Evolutionary conservation across 495 filamentous ascomycete genomes (phyloP).

Genomic region (Aspergillus biplanus): DNA sequence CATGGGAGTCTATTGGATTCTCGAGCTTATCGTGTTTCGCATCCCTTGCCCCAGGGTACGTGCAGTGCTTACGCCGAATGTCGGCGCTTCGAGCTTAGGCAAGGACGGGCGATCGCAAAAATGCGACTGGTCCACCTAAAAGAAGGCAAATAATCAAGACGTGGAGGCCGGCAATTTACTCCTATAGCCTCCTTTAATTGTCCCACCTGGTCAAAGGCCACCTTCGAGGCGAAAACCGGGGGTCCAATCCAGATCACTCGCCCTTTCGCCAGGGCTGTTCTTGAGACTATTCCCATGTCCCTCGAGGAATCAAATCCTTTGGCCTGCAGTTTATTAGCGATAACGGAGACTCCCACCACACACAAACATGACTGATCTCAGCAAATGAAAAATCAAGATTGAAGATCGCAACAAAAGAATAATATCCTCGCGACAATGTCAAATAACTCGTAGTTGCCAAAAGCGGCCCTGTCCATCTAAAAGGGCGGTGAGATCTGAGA

Average conservation of each 20-base stretch:
- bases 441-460: not conserved
- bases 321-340: no score
- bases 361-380: no score
- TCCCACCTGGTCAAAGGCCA: not conserved
- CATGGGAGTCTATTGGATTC: slow-evolving; percentile 18
- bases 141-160: not conserved
- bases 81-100: slow-evolving; percentile 9
- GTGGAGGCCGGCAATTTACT: not conserved
- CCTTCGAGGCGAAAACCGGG: not conserved
- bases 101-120: not conserved
- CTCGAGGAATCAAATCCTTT: no score
- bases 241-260: not conserved
- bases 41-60: slow-evolving; percentile 21
- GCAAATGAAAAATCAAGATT: no score
- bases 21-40: slow-evolving; percentile 18
- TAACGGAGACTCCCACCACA: no score
- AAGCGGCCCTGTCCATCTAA: slow-evolving; percentile 2
- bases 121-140: not conserved
- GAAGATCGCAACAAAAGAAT: not conserved
- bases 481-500: slow-evolving; percentile 18
- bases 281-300: not conserved
- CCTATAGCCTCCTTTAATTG: not conserved
- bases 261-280: not conserved
- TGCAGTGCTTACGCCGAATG: slow-evolving; percentile 11
- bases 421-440: not conserved